Evolutionary conservation across 1,139 yeast species (phyloP), one percentile per base, ranked within the genome.

Genomic region (Eremothecium gossypii): DNA sequence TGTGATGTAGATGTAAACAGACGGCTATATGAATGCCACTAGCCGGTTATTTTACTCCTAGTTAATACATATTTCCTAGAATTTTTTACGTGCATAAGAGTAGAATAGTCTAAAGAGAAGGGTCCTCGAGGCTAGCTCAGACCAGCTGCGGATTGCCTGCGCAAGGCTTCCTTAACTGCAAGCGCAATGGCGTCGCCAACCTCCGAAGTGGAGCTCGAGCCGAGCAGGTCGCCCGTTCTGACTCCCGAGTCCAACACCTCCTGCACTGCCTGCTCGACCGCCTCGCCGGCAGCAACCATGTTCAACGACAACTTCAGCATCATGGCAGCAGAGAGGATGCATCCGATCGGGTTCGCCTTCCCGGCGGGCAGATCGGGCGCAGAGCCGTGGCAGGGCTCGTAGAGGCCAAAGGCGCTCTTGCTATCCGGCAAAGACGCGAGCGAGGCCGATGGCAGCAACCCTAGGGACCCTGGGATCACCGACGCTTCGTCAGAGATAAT

Each of bases 301-400:
- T 84, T 80, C 61, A 91, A 76, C 23, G 96, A 85, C 50, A 91
- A 76, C 60, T 93, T 79, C 68, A 91, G 76, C 97, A 91, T 89
- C 94, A 91, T 83, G 30, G 97, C 97, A 8, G 83, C 95, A 12
- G 96, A 87, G 58, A 91, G 74, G 55, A 91, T 89, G 27, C 96
- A 85, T 40, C 96, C 98, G 44, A 89, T 68, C 41, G 98, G 98
- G 66, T 91, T 91, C 44, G 87, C 98, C 69, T 84, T 83, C 63
- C 86, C 85, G 47, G 69, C 71, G 41, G 81, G 81, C 60, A 91
- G 76, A 65, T 91, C 98, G 36, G 98, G 98, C 26, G 98, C 98
- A 35, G 96, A 83, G 38, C 98, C 98, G 64, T 91, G 98, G 62
- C 97, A 89, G 52, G 98, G 98, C 68, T 91, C 98, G 64, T 91